Percentiles rank a stretch among this genome's conserved stretches.
Conservation (phyloP, 345 rosid genomes). For the Geranium brycei region DNA sequence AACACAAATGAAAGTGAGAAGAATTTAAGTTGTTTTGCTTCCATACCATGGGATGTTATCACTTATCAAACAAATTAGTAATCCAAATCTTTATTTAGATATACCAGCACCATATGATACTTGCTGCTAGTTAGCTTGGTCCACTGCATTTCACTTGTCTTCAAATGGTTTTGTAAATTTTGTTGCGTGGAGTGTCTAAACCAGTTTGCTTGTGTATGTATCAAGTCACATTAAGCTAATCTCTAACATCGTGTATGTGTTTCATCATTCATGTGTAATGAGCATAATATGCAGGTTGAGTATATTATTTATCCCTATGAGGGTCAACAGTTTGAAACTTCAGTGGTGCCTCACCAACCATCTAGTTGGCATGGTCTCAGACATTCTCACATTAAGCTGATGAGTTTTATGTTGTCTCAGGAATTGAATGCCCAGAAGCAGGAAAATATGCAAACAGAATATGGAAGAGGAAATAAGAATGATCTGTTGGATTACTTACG, state of each 20-base stretch:
- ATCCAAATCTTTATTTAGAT: too few species aligned
- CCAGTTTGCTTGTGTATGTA: background rate
- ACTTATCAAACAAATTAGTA: too few species aligned
- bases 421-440: conserved; percentile 53
- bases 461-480: conserved; percentile 45
- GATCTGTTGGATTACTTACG: conserved; percentile 76
- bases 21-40: too few species aligned
- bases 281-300: background rate
- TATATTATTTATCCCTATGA: background rate
- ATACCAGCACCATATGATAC: too few species aligned
- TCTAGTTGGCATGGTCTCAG: conserved; percentile 2
- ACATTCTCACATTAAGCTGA: background rate
- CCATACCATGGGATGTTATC: too few species aligned
- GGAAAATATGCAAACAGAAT: conserved; percentile 36
- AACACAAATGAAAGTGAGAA: too few species aligned
- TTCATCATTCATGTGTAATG: background rate
- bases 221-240: background rate
- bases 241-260: background rate
- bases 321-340: background rate
- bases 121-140: background rate
- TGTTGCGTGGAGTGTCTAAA: too few species aligned
- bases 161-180: background rate
- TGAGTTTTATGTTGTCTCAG: conserved; percentile 20
- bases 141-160: background rate
- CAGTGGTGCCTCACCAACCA: background rate